Conservation (phyloP, 768 basidiomycete genomes). For the Lactarius indigo region DNA sequence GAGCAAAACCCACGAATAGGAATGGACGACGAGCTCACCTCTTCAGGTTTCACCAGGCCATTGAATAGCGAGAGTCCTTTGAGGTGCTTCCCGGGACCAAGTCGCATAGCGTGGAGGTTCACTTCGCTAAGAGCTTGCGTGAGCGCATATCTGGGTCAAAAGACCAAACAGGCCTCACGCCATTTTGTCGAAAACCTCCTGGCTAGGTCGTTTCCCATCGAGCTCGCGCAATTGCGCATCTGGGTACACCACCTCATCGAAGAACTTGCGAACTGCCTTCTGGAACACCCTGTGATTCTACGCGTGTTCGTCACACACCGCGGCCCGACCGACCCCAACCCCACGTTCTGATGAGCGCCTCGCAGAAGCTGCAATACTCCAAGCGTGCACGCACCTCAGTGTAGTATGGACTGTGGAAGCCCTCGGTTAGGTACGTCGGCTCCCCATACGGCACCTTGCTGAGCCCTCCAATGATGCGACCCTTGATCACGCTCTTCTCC, state of each 20-base stretch:
- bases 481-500: conserved; percentile 51
- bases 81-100: conserved; percentile 88
- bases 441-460: conserved; percentile 83
- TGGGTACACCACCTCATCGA: conserved; percentile 61
- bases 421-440: conserved; percentile 70
- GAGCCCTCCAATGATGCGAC: conserved; percentile 50
- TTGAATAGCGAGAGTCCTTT: conserved; percentile 73
- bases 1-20: neutral
- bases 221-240: conserved; percentile 62
- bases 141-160: conserved; percentile 19
- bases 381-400: conserved; percentile 46
- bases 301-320: conserved; percentile 41
- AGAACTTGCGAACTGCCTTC: conserved; percentile 55
- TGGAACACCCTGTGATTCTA: conserved; percentile 65
- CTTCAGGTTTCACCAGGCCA: conserved; percentile 73
- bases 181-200: conserved; percentile 79
- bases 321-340: conserved; percentile 51
- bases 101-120: conserved; percentile 86
- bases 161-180: conserved; percentile 42
- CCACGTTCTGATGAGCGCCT: conserved; percentile 33
- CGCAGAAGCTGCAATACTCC: neutral
- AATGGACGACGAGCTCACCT: conserved; percentile 32
- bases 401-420: conserved; percentile 76
- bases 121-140: conserved; percentile 42
- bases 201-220: conserved; percentile 83